Base-by-base conservation (phyloP, 73 alveolate genomes). In the Paramecium bursaria region DNA sequence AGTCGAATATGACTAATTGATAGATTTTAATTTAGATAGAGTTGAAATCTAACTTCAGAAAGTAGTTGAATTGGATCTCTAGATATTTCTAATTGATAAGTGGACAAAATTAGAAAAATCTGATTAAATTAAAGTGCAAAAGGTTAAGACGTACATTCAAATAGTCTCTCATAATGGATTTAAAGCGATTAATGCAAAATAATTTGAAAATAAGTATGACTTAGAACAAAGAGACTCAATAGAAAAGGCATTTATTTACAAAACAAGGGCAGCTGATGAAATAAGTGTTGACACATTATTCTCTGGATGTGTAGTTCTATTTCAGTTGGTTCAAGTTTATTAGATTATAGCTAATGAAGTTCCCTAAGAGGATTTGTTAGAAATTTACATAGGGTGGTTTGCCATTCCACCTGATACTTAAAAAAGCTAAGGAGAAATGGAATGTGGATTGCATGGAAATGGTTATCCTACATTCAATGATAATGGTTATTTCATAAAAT, bases 121-220 rank as follows among this genome's bases (percentile, higher is more conserved):
- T 13, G 47, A 57, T 26, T 9, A 13, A 25, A 29, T 57, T 13
- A 57, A 57, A 27, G 39, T 57, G 4, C 26, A 33, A 2, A 57
- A 57, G 31, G 6, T 15, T 14, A 29, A 57, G 17, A 11, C 47
- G 17, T 25, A 15, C 17, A 7, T 23, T n/a, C 26, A 29, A 11
- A 33, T 44, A 57, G 29, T 57, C 17, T 57, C 51, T 57, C 76
- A 57, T 57, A 57, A 57, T 29, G 76, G 76, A 11, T 57, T 48
- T 48, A 57, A 44, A 29, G 76, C 29, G 26, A 50, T 57, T 2
- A 57, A 57, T 27, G 47, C 26, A 57, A 29, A 17, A 13, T 48
- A 44, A 57, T 57, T 26, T 57, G 49, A 57, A 13, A 57, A 57
- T 7, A 57, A 17, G 6, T 57, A 26, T n/a, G 31, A 25, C 13